Evolutionary conservation across 345 rosid species (phyloP), one percentile per base, ranked within the genome.

Genomic region (Carallia pectinifolia): DNA sequence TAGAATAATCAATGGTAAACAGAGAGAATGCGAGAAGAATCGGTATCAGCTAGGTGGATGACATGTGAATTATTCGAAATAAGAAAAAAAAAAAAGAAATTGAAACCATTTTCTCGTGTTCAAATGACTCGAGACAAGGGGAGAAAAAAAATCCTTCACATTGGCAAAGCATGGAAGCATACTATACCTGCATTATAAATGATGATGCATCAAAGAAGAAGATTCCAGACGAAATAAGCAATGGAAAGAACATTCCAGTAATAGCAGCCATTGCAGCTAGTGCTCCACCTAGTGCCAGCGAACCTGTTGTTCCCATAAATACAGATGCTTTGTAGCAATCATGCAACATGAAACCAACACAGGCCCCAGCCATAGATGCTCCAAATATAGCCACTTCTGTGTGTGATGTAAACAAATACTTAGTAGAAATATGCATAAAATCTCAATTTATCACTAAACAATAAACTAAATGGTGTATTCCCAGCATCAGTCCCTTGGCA

Each of bases 181-280:
- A 63, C 56, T 29, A 15, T 76, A 90, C 97, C 96, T 91, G 98
- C 76, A 87, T 55, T 10, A 87, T 53, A 65, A 90, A 82, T 23
- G 90, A 85, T 58, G 83, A 76, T 52, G 83, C 83, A 83, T 94
- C 97, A 69, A 87, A 60, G 66, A 90, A 62, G 38, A 88, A 88
- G 67, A 94, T 81, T 61, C 97, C 96, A 30, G 93, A 91, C 1
- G 97, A 81, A 74, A 90, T 83, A 79, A 89, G 76, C 56, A 94
- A 84, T 16, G 98, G 97, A 30, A 94, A 81, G 79, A 91, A 91
- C 97, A 94, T 91, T 83, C 98, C 96, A 1, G 92, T 86, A 76
- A 89, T 87, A 65, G 96, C 90, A 78, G 98, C 97, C 98, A 94
- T 90, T 68, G 98, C 85, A 73, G 97, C 97, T 69, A 94, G 82